Evolutionary conservation across 2,329 filamentous ascomycete genomes (phyloP), one percentile per base, ranked within the genome.

Genomic region (Colletotrichum tamarilloi): DNA sequence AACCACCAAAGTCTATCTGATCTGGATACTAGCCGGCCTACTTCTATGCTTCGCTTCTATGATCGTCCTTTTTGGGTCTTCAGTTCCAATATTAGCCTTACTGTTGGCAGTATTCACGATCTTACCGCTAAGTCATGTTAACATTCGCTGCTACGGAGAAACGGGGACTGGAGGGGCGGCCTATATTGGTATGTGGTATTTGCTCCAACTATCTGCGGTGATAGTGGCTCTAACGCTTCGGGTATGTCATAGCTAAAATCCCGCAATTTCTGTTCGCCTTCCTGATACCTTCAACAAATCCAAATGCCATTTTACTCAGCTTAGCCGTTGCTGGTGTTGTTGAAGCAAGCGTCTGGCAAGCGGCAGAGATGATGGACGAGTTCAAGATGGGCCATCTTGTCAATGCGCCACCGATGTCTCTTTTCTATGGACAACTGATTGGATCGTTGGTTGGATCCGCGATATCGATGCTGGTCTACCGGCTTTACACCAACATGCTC

Each of bases 331-430:
- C 62, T 53, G 46, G 62, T 16, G 46, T 64, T 2, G 62, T 64
- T 5, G 62, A 64, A 19, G 46, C 62, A 6, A 64, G 62, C 12
- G 62, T 64, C 16, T 55, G 46, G 62, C 46, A 64, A 38, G 62
- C 62, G n/a, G 62, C 62, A 4, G 46, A 64, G 30, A 53, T 64
- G 62, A 64, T 55, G 46, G 62, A 64, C 26, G 62, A 64, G 28
- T 64, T 63, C n/a, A 55, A 64, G 12, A 64, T 64, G 62, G 28
- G 46, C 2, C 62, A 53, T 26, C 46, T 64, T 4, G 46, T 64
- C 12, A 55, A 64, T 7, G 8, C 28, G 28, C 62, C 30, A 49
- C 62, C 46, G 22, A 28, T n/a, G 14, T 63, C 28, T 22, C 62
- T 64, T 19, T 52, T 64, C 26, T 64, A 38, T 26, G 46, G 62